Conservation (phyloP, 2,329 filamentous ascomycete genomes). For the Knufia petricola region DNA sequence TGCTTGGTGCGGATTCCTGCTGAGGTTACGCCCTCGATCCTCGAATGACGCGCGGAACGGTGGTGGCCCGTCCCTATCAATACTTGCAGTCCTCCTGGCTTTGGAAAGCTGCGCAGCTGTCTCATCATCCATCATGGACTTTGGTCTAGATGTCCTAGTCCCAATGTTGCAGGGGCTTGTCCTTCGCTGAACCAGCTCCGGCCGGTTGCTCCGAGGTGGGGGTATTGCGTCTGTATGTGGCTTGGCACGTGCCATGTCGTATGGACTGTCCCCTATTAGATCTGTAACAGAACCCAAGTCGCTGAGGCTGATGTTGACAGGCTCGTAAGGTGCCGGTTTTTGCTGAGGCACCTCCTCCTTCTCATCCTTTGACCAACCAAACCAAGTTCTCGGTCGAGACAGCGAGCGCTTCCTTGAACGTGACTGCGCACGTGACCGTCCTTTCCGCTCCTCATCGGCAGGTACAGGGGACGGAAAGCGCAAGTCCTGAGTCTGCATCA, state of each 20-base stretch:
- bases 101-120: constrained; percentile 15
- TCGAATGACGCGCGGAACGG: constrained; percentile 15
- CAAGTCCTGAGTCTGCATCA: constrained; percentile 9
- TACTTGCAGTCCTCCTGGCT: constrained; percentile 14
- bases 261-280: constrained; percentile 16
- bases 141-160: constrained; percentile 7
- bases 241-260: constrained; percentile 13
- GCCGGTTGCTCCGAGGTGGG: neutral
- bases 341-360: constrained; percentile 7
- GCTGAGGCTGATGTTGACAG: constrained; percentile 15
- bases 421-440: constrained; percentile 9
- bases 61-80: constrained; percentile 12
- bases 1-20: constrained; percentile 15
- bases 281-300: constrained; percentile 16
- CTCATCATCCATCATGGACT: constrained; percentile 20
- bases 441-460: constrained; percentile 5
- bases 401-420: constrained; percentile 3
- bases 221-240: neutral
- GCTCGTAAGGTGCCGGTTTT: constrained; percentile 4
- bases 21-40: constrained; percentile 20
- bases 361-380: constrained; percentile 15
- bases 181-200: neutral
- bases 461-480: constrained; percentile 21
- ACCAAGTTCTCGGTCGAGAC: constrained; percentile 17
- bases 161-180: constrained; percentile 10